These are phyloP conservation scores for Fraxinus xanthoxyloides DNA, from an alignment of 305 asterid genomes.

Conservation along the genomic window DNA sequence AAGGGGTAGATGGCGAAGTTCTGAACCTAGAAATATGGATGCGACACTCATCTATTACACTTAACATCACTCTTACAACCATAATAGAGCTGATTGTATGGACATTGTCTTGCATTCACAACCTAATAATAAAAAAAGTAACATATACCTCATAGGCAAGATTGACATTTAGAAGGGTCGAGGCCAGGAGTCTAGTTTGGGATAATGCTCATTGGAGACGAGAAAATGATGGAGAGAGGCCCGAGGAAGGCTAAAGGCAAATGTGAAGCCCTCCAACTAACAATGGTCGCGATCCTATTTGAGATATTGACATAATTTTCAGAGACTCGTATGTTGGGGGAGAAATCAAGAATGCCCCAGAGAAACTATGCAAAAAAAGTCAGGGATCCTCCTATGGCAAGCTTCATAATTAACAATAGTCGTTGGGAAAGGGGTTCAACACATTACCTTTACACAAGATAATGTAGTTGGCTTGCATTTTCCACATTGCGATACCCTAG, in stretches of 20 bases:
- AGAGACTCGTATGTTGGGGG: not conserved
- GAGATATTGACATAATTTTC: not conserved
- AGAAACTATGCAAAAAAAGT: not conserved
- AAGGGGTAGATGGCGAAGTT: too few species aligned
- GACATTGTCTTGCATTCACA: not conserved
- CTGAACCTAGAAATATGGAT: too few species aligned
- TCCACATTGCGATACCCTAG: too few species aligned
- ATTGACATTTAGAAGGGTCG: not conserved
- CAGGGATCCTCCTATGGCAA: too few species aligned
- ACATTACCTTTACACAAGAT: too few species aligned
- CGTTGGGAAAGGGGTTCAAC: too few species aligned
- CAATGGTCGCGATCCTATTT: not conserved
- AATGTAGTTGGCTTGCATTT: too few species aligned
- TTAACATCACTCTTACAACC: not conserved
- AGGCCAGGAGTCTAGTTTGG: too few species aligned
- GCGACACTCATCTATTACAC: not conserved
- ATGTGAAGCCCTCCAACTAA: not conserved
- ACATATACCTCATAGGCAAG: not conserved
- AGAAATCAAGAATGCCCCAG: not conserved
- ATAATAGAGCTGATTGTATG: not conserved
- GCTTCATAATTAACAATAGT: not conserved
- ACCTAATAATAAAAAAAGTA: not conserved
- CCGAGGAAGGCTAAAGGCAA: not conserved
- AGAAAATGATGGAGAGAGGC: not conserved
- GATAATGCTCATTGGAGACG: not conserved